These are phyloP conservation scores for Thraustochytrium sp. DNA, from an alignment of 352 stramenopile genomes.

Conservation along the genomic window DNA sequence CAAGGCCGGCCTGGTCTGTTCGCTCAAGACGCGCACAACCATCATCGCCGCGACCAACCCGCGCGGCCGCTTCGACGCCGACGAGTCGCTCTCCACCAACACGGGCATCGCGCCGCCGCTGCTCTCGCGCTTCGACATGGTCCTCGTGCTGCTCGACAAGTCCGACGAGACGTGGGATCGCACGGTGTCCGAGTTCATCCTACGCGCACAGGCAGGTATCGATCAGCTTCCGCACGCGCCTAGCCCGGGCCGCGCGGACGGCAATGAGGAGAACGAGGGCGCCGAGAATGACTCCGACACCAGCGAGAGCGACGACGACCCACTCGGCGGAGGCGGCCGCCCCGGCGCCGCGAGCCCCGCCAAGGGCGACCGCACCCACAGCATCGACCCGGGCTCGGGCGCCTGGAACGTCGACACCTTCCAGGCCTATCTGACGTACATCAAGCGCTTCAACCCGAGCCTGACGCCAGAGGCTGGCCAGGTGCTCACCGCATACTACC, in stretches of 20 bases:
- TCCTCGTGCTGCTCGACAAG: conserved; percentile 88
- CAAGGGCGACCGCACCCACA: neutral
- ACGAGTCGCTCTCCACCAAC: conserved; percentile 81
- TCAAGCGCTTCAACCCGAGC: conserved; percentile 67
- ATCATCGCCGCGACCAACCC: conserved; percentile 94
- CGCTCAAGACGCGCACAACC: conserved; percentile 86
- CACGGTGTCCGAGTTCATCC: conserved; percentile 86
- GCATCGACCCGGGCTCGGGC: neutral
- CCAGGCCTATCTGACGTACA: conserved; percentile 62
- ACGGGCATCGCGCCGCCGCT: conserved; percentile 89
- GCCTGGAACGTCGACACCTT: conserved; percentile 68
- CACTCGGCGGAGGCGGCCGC: too few relatives aligned
- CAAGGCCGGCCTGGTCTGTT: conserved; percentile 93
- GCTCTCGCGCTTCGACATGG: conserved; percentile 92
- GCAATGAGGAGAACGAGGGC: conserved; percentile 40
- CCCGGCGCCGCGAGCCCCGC: neutral
- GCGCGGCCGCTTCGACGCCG: conserved; percentile 75
- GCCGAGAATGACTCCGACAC: neutral
- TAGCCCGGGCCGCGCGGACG: neutral
- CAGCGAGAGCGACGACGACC: too few relatives aligned
- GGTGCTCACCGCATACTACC: conserved; percentile 84
- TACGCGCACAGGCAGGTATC: conserved; percentile 56
- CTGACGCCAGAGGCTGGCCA: conserved; percentile 68
- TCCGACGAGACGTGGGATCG: conserved; percentile 75
- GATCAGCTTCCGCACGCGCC: neutral